Base-by-base conservation (phyloP, 2,329 filamentous ascomycete species). In the Trichoderma afroharzianum region DNA sequence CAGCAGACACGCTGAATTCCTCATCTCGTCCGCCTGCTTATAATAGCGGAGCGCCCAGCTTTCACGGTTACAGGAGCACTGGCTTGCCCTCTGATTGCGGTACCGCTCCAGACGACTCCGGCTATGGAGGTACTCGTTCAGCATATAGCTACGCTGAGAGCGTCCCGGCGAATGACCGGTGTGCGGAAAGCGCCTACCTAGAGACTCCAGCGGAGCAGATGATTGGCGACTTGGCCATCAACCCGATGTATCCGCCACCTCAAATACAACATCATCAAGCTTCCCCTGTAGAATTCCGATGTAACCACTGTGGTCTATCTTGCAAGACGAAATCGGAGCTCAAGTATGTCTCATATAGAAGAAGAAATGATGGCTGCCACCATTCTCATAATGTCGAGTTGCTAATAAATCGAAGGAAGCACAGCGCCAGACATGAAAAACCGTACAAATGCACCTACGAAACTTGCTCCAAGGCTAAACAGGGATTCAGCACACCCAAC, bases 401-500 rank as follows among this genome's bases (percentile, higher is more conserved):
- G 73, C 77, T 78, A 32, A 79, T 73, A 68, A 70, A 73, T 67
- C 2, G 33, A 63, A 97, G 94, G 72, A 97, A 97, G 80, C 93
- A 97, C 76, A 81, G 85, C 59, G 85, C 90, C 24, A 90, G 90
- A 63, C 93, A 97, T 79, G 84, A 82, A 1, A 94, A 92, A 75
- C 88, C 90, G 0, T 89, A 87, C 78, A 86, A 81, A 71, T 97
- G 94, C 77, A 77, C 85, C 4, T 80, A 88, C 28, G 74, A 79
- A 1, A 82, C 82, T 5, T 97, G 94, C 79, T 74, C 77, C 9
- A 76, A 70, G 30, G 85, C 90, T 21, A 82, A 79, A 6, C 84
- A 88, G 73, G 93, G 71, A 6, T 97, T 97, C 76, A 90, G 91
- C 21, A 97, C 93, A 0, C 80, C 83, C 21, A 97, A 97, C 78